These are phyloP conservation scores for Dioszegia hungarica DNA, from an alignment of 768 basidiomycete genomes.

Conservation along the genomic window DNA sequence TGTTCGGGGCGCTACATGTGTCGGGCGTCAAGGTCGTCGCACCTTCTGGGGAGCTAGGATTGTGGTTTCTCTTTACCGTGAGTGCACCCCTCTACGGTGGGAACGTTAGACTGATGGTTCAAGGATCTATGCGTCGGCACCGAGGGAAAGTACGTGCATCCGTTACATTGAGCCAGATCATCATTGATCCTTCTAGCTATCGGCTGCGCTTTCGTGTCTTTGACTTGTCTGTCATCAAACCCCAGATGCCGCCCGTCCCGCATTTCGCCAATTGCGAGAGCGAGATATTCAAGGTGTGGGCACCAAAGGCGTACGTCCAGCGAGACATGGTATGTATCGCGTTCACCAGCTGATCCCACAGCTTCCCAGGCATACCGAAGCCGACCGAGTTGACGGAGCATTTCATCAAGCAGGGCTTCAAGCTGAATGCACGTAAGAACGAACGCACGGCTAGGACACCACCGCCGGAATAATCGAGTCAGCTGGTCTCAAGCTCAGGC, in stretches of 20 bases:
- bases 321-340: not conserved
- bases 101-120: not conserved
- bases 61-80: constrained; percentile 44
- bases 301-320: constrained; percentile 36
- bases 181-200: constrained; percentile 15
- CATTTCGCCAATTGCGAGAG: constrained; percentile 20
- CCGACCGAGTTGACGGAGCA: constrained; percentile 38
- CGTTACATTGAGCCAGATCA: not conserved
- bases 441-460: constrained; percentile 8
- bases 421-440: constrained; percentile 40
- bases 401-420: constrained; percentile 38
- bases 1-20: constrained; percentile 39
- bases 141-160: constrained; percentile 31
- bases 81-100: constrained; percentile 6
- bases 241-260: constrained; percentile 10
- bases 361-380: constrained; percentile 40
- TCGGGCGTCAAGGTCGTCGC: constrained; percentile 30
- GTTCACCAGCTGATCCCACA: constrained; percentile 3
- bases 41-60: constrained; percentile 28
- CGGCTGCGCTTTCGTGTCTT: constrained; percentile 30
- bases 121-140: constrained; percentile 37
- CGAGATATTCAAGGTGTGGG: constrained; percentile 32
- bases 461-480: not conserved
- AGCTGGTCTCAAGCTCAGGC: no score
- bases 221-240: constrained; percentile 27